Base-by-base conservation (phyloP, 345 rosid species). In the Iberis pinnata region DNA sequence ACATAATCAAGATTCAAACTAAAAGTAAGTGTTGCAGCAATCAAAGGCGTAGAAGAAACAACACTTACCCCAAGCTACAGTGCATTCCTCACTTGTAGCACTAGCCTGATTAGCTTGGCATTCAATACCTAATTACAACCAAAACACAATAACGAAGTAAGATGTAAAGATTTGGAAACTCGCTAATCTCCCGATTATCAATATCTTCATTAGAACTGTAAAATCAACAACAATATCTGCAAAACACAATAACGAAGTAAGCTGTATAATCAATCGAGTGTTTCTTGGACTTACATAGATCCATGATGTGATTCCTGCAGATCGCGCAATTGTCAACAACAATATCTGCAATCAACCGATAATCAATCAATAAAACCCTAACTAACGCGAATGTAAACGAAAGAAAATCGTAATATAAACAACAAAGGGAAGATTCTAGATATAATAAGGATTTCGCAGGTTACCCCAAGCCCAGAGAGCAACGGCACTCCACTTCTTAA, bases 271-370 rank as follows among this genome's bases (percentile, higher is more conserved):
- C 22, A 27, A 49, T 31, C 29, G 17, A 42, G n/a, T 4, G 2
- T 5, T 31, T 4, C 5, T 6, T 10, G 0, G 3, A 73, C 93
- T 68, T 64, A 92, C 98, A 92, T 11, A 92, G 96, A 76, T 84
- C 96, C 95, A 85, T 88, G 64, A 92, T 88, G 39, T 84, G 98
- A 64, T 84, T 88, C 66, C 95, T 67, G 68, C 98, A 92, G 73
- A 92, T 88, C n/a, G 96, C 98, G 55, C 96, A 92, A 65, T 88
- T 84, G 63, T 88, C 98, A 3, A 92, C 95, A 14, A 83, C 98
- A 51, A 88, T 88, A 73, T 88, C 98, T 88, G 71, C 72, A 49
- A 75, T 27, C 19, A 24, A 22, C n/a, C 37, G 53, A 69, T 17
- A 9, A 29, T 22, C 44, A 39, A 37, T 15, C 18, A 51, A 39